Evolutionary conservation across 2,329 filamentous ascomycete species (phyloP).

Genomic region (Triangularia verruculosa): DNA sequence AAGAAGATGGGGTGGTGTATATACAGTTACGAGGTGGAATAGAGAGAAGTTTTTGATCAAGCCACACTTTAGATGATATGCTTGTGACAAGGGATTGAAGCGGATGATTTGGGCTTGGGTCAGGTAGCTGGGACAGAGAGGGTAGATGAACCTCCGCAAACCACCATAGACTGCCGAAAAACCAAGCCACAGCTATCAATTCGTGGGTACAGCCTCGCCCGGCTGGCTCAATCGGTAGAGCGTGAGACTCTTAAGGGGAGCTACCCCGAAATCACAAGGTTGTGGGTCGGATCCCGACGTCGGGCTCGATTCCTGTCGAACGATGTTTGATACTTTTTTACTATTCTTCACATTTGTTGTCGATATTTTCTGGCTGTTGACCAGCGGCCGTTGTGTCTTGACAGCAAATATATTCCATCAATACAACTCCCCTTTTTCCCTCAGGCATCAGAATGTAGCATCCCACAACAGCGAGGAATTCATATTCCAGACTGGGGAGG

Average conservation of each 20-base stretch:
- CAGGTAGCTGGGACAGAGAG: neutral
- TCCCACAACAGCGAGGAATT: too few species aligned
- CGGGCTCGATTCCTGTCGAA: neutral
- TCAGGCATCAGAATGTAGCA: too few species aligned
- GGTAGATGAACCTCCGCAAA: too few species aligned
- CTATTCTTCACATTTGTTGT: too few species aligned
- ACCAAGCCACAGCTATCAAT: neutral
- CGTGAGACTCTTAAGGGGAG: slow-evolving; percentile 65
- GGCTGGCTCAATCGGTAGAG: slow-evolving; percentile 70
- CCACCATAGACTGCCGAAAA: neutral
- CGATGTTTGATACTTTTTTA: neutral
- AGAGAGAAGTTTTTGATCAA: neutral
- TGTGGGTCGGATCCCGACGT: neutral
- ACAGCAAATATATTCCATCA: too few species aligned
- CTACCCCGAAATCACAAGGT: slow-evolving; percentile 3
- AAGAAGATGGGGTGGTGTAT: neutral
- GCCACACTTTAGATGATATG: too few species aligned
- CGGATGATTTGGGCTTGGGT: neutral
- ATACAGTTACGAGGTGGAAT: neutral
- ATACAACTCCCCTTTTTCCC: too few species aligned
- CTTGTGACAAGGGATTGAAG: too few species aligned
- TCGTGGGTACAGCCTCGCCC: slow-evolving; percentile 34
- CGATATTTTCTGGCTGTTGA: too few species aligned
- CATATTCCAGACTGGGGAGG: too few species aligned
- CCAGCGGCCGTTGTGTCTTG: too few species aligned